Conservation (phyloP, 352 stramenopile species). For the Globisporangium heterothallicum region DNA sequence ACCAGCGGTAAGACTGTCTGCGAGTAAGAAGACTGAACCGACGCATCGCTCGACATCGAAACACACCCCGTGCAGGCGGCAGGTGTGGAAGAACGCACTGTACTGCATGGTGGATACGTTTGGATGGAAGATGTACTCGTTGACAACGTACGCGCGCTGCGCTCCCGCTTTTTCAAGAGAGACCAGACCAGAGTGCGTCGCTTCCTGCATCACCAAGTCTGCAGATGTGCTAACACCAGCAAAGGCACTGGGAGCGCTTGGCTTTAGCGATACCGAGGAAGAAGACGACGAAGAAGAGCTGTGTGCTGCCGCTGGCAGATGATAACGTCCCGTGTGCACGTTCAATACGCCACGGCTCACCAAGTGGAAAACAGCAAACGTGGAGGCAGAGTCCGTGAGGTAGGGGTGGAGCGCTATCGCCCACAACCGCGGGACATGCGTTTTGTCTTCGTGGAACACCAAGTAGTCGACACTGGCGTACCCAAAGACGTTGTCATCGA, state of each 20-base stretch:
- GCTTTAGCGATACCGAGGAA: slow-evolving; percentile 9
- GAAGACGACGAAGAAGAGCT: neutral
- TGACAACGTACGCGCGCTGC: slow-evolving; percentile 54
- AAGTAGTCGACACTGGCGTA: slow-evolving; percentile 83
- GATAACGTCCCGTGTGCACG: slow-evolving; percentile 26
- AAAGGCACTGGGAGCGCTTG: neutral
- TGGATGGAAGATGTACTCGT: slow-evolving; percentile 76
- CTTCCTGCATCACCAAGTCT: slow-evolving; percentile 24
- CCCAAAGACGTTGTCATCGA: slow-evolving; percentile 51
- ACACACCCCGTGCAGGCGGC: slow-evolving; percentile 81
- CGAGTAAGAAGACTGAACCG: slow-evolving; percentile 68
- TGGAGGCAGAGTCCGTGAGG: slow-evolving; percentile 69
- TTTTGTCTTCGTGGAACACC: slow-evolving; percentile 59
- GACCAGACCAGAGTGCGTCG: slow-evolving; percentile 15
- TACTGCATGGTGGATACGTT: slow-evolving; percentile 77
- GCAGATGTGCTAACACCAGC: neutral
- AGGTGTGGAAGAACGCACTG: slow-evolving; percentile 84
- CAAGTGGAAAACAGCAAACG: slow-evolving; percentile 67
- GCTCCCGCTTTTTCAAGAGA: slow-evolving; percentile 15
- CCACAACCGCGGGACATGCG: slow-evolving; percentile 50
- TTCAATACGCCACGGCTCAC: slow-evolving; percentile 42
- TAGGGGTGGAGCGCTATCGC: slow-evolving; percentile 70
- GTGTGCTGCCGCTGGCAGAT: slow-evolving; percentile 16
- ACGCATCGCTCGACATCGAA: slow-evolving; percentile 72
- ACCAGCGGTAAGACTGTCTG: slow-evolving; percentile 75